A percentile compares a stretch with the other conserved stretches of the same genome.
Evolutionary conservation across 1,284 basidiomycete species (phyloP).

Genomic region (Trichosporon faecale): DNA sequence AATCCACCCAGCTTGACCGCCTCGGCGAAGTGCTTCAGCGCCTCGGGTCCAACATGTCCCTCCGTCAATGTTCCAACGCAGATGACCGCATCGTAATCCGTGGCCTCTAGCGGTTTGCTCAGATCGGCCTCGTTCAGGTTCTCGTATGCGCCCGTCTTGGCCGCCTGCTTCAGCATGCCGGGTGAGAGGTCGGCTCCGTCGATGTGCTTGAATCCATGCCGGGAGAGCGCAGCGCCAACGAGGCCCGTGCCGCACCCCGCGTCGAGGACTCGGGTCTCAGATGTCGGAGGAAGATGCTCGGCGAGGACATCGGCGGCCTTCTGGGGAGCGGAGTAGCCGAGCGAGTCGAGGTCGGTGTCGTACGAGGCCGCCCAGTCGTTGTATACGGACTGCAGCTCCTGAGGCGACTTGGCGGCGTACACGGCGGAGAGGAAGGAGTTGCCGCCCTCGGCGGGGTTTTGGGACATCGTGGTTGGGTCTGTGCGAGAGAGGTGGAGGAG

Average conservation of each 20-base stretch:
- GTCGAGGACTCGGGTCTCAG: background rate
- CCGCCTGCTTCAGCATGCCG: background rate
- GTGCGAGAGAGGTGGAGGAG: background rate
- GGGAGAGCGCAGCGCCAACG: background rate
- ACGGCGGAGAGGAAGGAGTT: conserved; percentile 11
- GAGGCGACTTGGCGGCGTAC: background rate
- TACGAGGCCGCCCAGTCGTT: conserved; percentile 42
- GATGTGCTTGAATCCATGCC: background rate
- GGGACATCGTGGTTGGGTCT: background rate
- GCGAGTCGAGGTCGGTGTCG: conserved; percentile 15
- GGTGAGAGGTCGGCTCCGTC: background rate
- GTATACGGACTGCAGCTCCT: background rate
- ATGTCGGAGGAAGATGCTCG: background rate
- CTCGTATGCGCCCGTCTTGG: background rate
- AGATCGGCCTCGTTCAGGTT: background rate
- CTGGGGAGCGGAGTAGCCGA: conserved; percentile 12
- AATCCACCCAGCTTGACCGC: background rate
- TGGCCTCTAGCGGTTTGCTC: background rate
- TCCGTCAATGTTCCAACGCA: background rate
- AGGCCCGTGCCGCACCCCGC: background rate
- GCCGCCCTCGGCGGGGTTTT: conserved; percentile 19
- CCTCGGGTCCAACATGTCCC: background rate
- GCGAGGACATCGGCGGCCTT: background rate
- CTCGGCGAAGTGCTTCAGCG: background rate
- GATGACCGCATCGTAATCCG: background rate